phyloP scores from a whole-genome alignment of 2,329 filamentous ascomycete genomes.

The Ophiostoma ulmi region DNA sequence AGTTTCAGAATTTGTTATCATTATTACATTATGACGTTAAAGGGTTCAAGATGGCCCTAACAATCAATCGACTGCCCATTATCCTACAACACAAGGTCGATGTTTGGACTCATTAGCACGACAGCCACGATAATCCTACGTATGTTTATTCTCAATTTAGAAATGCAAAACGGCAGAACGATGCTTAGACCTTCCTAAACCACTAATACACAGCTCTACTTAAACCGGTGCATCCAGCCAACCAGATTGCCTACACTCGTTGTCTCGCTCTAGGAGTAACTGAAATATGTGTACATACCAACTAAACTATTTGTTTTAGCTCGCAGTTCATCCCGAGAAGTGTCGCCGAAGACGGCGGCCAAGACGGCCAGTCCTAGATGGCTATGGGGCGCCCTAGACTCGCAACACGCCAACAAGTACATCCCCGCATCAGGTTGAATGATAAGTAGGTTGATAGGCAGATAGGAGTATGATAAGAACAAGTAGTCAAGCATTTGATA shows the following conservation, averaged over 20 bases:
- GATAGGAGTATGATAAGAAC: background rate
- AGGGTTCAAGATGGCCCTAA: no score
- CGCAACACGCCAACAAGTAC: background rate
- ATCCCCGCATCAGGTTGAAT: background rate
- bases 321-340: background rate
- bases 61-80: background rate
- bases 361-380: slow-evolving; percentile 7
- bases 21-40: no score
- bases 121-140: background rate
- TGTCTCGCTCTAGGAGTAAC: background rate
- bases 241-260: background rate
- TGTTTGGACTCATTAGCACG: background rate
- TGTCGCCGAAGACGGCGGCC: slow-evolving; percentile 15
- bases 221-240: background rate
- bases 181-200: slow-evolving; percentile 1
- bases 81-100: background rate
- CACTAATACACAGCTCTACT: background rate
- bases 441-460: background rate
- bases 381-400: background rate
- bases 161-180: slow-evolving; percentile 13
- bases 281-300: background rate
- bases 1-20: no score
- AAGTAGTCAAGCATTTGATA: background rate
- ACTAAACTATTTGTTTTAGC: background rate
- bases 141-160: slow-evolving; percentile 13